Conservation (phyloP, 2,329 filamentous ascomycete genomes). For the Aureobasidium uvarum region DNA sequence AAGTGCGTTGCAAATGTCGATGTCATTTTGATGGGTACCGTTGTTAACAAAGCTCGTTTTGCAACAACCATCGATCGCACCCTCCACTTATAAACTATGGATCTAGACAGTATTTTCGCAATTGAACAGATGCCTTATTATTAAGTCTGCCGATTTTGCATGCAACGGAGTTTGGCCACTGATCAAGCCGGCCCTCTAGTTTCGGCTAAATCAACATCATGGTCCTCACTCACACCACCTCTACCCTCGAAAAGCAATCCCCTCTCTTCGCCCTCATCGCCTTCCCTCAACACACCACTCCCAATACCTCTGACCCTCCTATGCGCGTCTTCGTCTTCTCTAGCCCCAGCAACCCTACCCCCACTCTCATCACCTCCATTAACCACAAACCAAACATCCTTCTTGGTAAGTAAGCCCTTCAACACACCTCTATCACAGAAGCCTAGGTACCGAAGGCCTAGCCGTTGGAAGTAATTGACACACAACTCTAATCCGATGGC, state of each 20-base stretch:
- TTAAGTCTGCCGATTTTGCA: too few species aligned
- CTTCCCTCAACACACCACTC: constrained; percentile 40
- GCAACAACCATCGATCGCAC: too few species aligned
- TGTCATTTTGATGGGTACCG: too few species aligned
- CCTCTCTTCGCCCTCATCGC: constrained; percentile 39
- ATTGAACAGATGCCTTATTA: too few species aligned
- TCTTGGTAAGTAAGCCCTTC: constrained; percentile 88
- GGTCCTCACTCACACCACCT: not conserved
- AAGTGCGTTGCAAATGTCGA: too few species aligned
- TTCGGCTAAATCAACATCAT: not conserved
- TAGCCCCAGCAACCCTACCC: not conserved
- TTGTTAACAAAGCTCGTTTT: too few species aligned
- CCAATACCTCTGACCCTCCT: constrained; percentile 34
- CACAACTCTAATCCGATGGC: constrained; percentile 77
- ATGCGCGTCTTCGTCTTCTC: constrained; percentile 27
- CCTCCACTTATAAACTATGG: too few species aligned
- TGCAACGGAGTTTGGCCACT: too few species aligned
- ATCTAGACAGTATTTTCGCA: too few species aligned
- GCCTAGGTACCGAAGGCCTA: constrained; percentile 85
- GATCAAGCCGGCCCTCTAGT: not conserved
- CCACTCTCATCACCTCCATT: constrained; percentile 67
- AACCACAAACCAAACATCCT: constrained; percentile 92
- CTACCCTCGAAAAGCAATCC: constrained; percentile 37
- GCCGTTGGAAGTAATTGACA: constrained; percentile 88
- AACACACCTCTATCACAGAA: constrained; percentile 80